Evolutionary conservation across 495 filamentous ascomycete genomes (phyloP), one percentile per base, ranked within the genome.

Genomic region (Neurospora sp.): DNA sequence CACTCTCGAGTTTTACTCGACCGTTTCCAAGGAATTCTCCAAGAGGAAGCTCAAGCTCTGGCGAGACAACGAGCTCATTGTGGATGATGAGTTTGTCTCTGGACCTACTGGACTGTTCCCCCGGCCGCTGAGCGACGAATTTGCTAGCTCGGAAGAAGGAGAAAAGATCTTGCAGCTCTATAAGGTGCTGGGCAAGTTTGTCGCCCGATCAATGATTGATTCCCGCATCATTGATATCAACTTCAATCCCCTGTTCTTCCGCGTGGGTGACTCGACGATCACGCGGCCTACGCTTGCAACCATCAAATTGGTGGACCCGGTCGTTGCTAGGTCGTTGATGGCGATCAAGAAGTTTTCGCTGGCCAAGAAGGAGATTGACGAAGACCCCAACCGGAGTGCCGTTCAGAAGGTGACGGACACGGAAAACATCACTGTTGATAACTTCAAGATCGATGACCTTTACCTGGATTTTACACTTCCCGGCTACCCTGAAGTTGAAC

Each of bases 231-330:
- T 98, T 74, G 96, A 99, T 75, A 90, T 99, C 73, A 97, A 93
- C 31, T 96, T 99, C 82, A 99, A 98, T 77, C 92, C 96, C 6
- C 97, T 93, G 3, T 97, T 98, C 84, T 99, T 99, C 90, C 92
- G 96, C 40, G 93, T 97, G 74, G 92, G 93, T 38, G 91, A 95
- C 77, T 86, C 88, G 17, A 87, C 86, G 17, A 87, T 90, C 2
- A 90, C 98, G 3, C 87, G 90, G 8, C 94, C 96, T 10, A 97
- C 95, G 1, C 86, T 98, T 8, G 96, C 94, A n/a, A 92, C 96
- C 3, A 90, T 98, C 40, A 94, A 93, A 79, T 88, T 90, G 35
- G 96, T 99, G 8, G 96, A 99, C 76, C 85, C 91, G 16, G 90
- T 92, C 71, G 86, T 99, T 17, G 96, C 94, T 38, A 90, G 89